These are phyloP conservation scores for Colletotrichum melonis DNA, from an alignment of 2,329 filamentous ascomycete genomes.

Conservation along the genomic window DNA sequence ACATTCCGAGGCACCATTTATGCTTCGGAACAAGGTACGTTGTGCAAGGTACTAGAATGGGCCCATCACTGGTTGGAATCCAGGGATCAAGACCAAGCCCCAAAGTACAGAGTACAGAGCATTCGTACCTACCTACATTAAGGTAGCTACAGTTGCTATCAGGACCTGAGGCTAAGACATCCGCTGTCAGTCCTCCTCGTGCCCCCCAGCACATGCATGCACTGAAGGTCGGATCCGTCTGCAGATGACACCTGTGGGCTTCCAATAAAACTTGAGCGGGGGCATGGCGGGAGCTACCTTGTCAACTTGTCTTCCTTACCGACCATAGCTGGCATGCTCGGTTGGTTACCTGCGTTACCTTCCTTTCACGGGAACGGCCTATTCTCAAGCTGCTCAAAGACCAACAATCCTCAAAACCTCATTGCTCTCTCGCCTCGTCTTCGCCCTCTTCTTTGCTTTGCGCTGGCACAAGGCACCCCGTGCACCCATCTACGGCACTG, in stretches of 20 bases:
- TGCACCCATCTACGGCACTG: conserved; percentile 11
- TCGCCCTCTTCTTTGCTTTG: conserved; percentile 9
- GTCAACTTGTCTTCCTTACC: background rate
- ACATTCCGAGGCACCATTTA: conserved; percentile 9
- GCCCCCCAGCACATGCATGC: conserved; percentile 32
- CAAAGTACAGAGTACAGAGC: background rate
- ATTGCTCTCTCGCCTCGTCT: background rate
- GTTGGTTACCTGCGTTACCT: conserved; percentile 23
- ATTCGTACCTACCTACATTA: no score
- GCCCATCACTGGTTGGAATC: background rate
- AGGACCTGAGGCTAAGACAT: background rate
- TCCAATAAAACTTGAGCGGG: conserved; percentile 32
- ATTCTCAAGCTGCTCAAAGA: conserved; percentile 19
- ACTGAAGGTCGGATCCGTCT: conserved; percentile 35
- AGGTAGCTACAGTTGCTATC: no score
- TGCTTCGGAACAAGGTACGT: background rate
- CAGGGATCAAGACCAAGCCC: background rate
- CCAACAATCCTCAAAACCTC: background rate
- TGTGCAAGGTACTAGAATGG: background rate
- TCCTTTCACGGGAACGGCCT: background rate
- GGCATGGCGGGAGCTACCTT: conserved; percentile 23
- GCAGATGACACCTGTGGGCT: conserved; percentile 33
- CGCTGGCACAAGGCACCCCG: conserved; percentile 1
- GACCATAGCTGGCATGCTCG: background rate
- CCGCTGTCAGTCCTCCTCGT: conserved; percentile 13